Evolutionary conservation across 768 basidiomycete genomes (phyloP), one percentile per base, ranked within the genome.

Genomic region (Tricholoma hemisulphureum): DNA sequence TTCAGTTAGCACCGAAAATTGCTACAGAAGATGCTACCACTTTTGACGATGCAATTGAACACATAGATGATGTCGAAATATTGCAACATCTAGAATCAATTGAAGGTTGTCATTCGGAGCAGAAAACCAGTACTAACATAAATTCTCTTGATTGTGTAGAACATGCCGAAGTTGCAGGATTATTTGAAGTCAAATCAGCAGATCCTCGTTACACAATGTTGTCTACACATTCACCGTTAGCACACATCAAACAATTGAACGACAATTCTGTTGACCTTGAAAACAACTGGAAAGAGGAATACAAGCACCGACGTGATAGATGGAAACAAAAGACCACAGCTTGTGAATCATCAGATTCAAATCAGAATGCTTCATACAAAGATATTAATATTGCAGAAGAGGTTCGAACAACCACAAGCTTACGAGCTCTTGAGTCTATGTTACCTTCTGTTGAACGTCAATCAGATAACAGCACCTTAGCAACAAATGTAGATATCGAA

Each of bases 1-100:
- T 74, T 56, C 49, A 58, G 11, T 55, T 66, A 21, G 49, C 67
- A 2, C 60, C 41, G 8, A 39, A 60, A 51, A 51, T 58, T 57
- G 51, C 2, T 52, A 45, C n/a, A 5, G 4, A 26, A 6, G 35
- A 58, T 41, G 54, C 41, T 18, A 31, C 48, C 34, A 21, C 26
- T 23, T 16, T 23, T n/a, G 28, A 52, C n/a, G 32, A 26, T 14
- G 13, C 21, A 2, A 24, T 31, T 31, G 46, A 49, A 26, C 5
- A 26, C 29, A 49, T 49, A 13, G 23, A 24, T 14, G 11, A 49
- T 14, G 6, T 31, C 3, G 23, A 49, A 26, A 49, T 49, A 26
- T 26, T 49, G 46, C 46, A 49, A 26, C 20, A 49, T 49, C 11
- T 49, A 26, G 24, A 49, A 11, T 31, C 18, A 6, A 31, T 49